phyloP scores from a whole-genome alignment of 2,329 filamentous ascomycete species.

The Sclerotinia minor region DNA sequence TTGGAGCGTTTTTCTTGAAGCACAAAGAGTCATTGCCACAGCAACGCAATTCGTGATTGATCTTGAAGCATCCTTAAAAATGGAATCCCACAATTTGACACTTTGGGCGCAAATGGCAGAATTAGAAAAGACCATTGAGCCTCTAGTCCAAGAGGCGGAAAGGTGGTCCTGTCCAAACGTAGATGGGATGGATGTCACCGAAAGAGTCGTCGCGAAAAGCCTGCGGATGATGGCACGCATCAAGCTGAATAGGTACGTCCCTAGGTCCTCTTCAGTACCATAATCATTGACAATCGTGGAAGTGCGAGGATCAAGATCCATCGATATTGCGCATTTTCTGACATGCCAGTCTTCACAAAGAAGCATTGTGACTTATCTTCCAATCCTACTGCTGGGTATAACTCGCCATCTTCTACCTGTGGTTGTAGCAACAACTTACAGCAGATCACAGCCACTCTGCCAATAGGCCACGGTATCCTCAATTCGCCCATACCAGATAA shows the following conservation, averaged over 20 bases:
- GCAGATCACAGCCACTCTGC: not conserved
- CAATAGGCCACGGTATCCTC: constrained; percentile 8
- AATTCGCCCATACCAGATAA: constrained; percentile 14
- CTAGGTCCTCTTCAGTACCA: not conserved
- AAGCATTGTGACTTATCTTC: constrained; percentile 51
- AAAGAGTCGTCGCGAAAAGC: constrained; percentile 47
- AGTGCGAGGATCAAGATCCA: constrained; percentile 55
- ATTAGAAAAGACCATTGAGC: constrained; percentile 35
- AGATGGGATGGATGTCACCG: constrained; percentile 41
- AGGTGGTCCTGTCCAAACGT: constrained; percentile 40
- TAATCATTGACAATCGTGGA: not conserved
- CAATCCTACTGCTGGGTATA: not conserved
- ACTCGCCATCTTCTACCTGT: constrained; percentile 11
- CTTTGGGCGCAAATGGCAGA: constrained; percentile 43
- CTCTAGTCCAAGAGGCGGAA: constrained; percentile 33
- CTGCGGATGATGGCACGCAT: constrained; percentile 51
- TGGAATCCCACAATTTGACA: constrained; percentile 44
- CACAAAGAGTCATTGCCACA: constrained; percentile 50
- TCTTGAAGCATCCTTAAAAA: constrained; percentile 47
- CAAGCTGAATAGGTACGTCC: constrained; percentile 41
- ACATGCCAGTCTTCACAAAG: constrained; percentile 50
- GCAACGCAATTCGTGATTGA: constrained; percentile 52
- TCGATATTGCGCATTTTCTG: constrained; percentile 53
- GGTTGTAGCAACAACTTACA: constrained; percentile 17
- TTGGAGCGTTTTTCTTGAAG: constrained; percentile 47